phyloP scores from a whole-genome alignment of 2,329 filamentous ascomycete species.

The Pseudogymnoascus destructans region DNA sequence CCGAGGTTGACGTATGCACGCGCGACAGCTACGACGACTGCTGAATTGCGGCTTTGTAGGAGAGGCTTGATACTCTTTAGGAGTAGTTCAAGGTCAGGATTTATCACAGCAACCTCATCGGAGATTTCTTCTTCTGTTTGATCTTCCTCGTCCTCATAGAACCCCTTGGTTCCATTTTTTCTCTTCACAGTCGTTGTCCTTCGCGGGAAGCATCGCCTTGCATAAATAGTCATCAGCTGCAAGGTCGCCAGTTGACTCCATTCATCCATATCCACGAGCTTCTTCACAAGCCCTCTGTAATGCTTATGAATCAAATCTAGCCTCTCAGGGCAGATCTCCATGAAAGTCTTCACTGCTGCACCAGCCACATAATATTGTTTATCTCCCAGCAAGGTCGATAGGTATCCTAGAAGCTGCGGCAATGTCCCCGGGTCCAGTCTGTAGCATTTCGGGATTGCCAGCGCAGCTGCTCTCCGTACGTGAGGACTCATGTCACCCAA shows the following conservation, averaged over 20 bases:
- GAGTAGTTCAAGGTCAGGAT: slow-evolving; percentile 72
- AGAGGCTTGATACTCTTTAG: slow-evolving; percentile 71
- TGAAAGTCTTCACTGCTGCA: slow-evolving; percentile 76
- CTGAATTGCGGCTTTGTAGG: slow-evolving; percentile 83
- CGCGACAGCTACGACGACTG: slow-evolving; percentile 77
- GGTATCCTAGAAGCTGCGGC: slow-evolving; percentile 72
- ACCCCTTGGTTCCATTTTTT: slow-evolving; percentile 47
- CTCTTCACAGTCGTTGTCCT: slow-evolving; percentile 46
- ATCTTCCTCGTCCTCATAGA: slow-evolving; percentile 60
- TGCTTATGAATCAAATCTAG: slow-evolving; percentile 84
- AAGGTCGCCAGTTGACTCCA: slow-evolving; percentile 86
- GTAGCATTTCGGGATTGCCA: slow-evolving; percentile 94
- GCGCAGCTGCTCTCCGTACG: slow-evolving; percentile 81
- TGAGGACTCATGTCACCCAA: slow-evolving; percentile 87
- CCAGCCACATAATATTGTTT: slow-evolving; percentile 95
- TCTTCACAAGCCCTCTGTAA: slow-evolving; percentile 72
- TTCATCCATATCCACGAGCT: slow-evolving; percentile 97
- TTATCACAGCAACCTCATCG: slow-evolving; percentile 46
- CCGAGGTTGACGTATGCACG: slow-evolving; percentile 77
- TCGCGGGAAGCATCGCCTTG: slow-evolving; percentile 74
- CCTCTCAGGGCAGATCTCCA: slow-evolving; percentile 78
- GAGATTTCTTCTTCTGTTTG: slow-evolving; percentile 32
- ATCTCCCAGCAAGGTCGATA: slow-evolving; percentile 68
- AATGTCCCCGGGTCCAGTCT: slow-evolving; percentile 73
- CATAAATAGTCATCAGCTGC: slow-evolving; percentile 70